A percentile compares a stretch with the other conserved stretches of the same genome.
Conservation (phyloP, 129 eudicot genomes). For the Chrysanthemum seticuspe region DNA sequence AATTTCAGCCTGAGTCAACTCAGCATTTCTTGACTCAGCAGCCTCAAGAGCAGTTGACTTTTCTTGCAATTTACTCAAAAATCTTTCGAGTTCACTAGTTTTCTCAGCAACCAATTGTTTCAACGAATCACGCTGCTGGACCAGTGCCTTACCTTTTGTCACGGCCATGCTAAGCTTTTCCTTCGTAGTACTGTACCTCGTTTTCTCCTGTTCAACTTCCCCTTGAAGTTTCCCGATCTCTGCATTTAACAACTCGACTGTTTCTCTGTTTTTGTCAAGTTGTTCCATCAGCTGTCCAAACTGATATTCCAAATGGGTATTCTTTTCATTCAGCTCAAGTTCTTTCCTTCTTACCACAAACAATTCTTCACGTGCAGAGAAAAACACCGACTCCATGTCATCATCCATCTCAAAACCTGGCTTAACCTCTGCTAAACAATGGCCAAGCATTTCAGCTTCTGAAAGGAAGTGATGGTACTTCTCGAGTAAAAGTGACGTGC, state of each 20-base stretch:
- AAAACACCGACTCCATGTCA: slow-evolving; percentile 49
- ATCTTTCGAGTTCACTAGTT: slow-evolving; percentile 69
- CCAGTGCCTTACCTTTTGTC: slow-evolving; percentile 90
- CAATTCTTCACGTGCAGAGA: slow-evolving; percentile 50
- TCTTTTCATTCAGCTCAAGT: slow-evolving; percentile 43
- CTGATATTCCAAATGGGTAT: slow-evolving; percentile 56
- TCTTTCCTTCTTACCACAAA: slow-evolving; percentile 61
- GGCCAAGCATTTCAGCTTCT: slow-evolving; percentile 57
- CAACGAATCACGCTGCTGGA: slow-evolving; percentile 92
- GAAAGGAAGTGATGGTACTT: slow-evolving; percentile 62
- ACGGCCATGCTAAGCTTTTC: slow-evolving; percentile 97
- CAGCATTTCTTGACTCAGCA: slow-evolving; percentile 57
- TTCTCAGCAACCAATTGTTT: slow-evolving; percentile 75
- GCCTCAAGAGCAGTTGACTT: slow-evolving; percentile 68
- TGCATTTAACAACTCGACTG: slow-evolving; percentile 46
- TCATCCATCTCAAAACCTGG: slow-evolving; percentile 45
- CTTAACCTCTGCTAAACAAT: slow-evolving; percentile 51
- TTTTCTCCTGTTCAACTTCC: slow-evolving; percentile 88
- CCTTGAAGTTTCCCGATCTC: slow-evolving; percentile 55
- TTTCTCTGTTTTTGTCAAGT: slow-evolving; percentile 49
- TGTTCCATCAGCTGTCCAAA: slow-evolving; percentile 56
- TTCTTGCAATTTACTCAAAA: slow-evolving; percentile 56
- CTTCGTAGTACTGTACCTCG: slow-evolving; percentile 64
- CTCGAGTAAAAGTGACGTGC: slow-evolving; percentile 48
- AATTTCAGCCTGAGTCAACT: slow-evolving; percentile 43